A percentile compares a stretch with the other conserved stretches of the same genome.
phyloP scores from a whole-genome alignment of 2,329 filamentous ascomycete species.

The Sporothrix schenckii region DNA sequence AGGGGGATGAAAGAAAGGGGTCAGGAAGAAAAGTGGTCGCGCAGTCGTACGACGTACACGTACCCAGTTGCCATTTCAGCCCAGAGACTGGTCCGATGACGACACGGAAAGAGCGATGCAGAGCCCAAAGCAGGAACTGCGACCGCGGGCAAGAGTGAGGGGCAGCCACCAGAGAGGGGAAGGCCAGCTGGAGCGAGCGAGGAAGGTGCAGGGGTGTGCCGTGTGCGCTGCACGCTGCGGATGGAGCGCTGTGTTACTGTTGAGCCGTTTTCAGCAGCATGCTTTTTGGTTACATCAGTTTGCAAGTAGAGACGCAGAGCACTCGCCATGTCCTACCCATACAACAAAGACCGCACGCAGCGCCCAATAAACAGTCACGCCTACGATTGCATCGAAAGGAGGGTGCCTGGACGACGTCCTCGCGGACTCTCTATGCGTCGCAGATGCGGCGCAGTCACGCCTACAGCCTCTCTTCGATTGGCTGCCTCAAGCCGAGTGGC shows the following conservation, averaged over 20 bases:
- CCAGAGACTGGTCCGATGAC: constrained; percentile 29
- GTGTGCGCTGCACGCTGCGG: not conserved
- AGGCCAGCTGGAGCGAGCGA: not conserved
- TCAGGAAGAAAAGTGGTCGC: not conserved
- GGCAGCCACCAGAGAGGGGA: not conserved
- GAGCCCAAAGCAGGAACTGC: constrained; percentile 18
- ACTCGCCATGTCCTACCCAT: too few relatives aligned
- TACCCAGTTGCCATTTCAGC: too few relatives aligned
- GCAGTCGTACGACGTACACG: not conserved
- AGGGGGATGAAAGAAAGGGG: not conserved
- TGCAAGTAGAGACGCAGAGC: not conserved
- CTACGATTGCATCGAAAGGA: not conserved
- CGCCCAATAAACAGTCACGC: too few relatives aligned
- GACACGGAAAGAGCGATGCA: constrained; percentile 25
- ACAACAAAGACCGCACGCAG: too few relatives aligned
- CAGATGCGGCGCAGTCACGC: not conserved
- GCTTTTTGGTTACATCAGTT: too few relatives aligned
- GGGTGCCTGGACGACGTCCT: too few relatives aligned
- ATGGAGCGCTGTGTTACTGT: not conserved
- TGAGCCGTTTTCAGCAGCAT: not conserved
- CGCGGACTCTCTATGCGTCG: not conserved
- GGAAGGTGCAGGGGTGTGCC: constrained; percentile 20
- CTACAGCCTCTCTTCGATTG: not conserved
- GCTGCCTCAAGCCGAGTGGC: not conserved
- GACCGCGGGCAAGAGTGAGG: constrained; percentile 12